Percentiles rank a stretch among this genome's conserved stretches.
These are phyloP conservation scores for Trypanosoma cruzi DNA, from an alignment of 208 protist genomes.

Conservation along the genomic window DNA sequence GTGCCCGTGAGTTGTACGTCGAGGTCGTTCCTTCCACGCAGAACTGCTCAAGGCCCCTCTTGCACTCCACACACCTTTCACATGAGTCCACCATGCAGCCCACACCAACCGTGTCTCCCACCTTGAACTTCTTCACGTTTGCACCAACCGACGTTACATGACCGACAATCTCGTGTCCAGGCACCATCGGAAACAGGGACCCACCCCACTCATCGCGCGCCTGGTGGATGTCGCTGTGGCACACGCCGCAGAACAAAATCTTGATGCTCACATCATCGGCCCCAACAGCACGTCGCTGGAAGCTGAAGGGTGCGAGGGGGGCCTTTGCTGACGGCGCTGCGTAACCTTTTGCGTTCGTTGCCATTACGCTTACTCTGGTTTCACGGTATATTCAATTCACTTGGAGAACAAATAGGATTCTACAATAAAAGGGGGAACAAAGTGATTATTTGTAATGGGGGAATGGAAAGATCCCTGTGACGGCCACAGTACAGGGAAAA, in stretches of 20 bases:
- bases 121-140: constrained; percentile 75
- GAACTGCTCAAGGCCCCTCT: constrained; percentile 73
- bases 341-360: constrained; percentile 44
- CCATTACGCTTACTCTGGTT: constrained; percentile 25
- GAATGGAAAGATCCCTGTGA: too few relatives aligned
- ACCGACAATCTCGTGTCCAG: constrained; percentile 85
- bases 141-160: constrained; percentile 65
- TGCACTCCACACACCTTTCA: constrained; percentile 57
- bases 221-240: constrained; percentile 86
- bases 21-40: constrained; percentile 49
- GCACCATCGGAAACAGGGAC: constrained; percentile 68
- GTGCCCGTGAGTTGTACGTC: constrained; percentile 61
- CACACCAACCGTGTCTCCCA: constrained; percentile 83
- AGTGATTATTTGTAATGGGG: too few relatives aligned
- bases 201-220: constrained; percentile 70
- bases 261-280: constrained; percentile 59
- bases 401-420: neutral
- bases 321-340: constrained; percentile 44
- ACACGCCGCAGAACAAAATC: constrained; percentile 77
- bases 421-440: neutral
- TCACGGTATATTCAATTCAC: neutral
- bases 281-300: constrained; percentile 51
- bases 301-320: constrained; percentile 49
- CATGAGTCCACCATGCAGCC: constrained; percentile 93
- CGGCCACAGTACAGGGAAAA: too few relatives aligned